Conservation (phyloP, 1,284 basidiomycete species). For the Meira miltonrushii region DNA sequence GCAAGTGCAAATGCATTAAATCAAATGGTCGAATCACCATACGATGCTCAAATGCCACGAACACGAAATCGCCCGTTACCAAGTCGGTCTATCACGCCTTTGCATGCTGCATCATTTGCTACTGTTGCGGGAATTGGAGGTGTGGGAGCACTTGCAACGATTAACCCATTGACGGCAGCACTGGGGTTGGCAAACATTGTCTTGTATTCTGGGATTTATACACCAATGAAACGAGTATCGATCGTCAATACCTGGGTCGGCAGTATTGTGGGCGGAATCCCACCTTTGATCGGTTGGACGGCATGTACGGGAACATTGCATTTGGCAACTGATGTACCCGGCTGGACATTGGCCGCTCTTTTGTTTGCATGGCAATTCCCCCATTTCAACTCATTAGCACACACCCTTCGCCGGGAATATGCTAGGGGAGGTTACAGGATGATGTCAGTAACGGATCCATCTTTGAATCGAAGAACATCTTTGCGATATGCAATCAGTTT, state of each 20-base stretch:
- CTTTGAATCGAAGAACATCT: constrained; percentile 76
- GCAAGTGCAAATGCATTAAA: constrained; percentile 92
- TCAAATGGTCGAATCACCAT: constrained; percentile 88
- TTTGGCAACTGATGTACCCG: constrained; percentile 56
- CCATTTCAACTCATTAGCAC: constrained; percentile 90
- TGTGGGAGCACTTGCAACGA: constrained; percentile 70
- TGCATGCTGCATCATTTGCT: constrained; percentile 80
- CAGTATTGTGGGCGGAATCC: constrained; percentile 82
- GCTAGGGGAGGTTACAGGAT: constrained; percentile 90
- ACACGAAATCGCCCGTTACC: constrained; percentile 88
- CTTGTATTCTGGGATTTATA: constrained; percentile 88
- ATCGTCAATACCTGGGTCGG: constrained; percentile 95
- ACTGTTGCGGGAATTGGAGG: constrained; percentile 69
- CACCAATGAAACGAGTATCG: constrained; percentile 83
- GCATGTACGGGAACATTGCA: constrained; percentile 79
- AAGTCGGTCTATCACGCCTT: constrained; percentile 70
- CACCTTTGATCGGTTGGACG: constrained; percentile 97
- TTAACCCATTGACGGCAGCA: constrained; percentile 79
- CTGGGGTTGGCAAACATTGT: constrained; percentile 80
- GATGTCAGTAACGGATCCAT: constrained; percentile 76
- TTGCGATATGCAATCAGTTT: constrained; percentile 77
- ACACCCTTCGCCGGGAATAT: constrained; percentile 81
- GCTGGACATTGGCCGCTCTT: constrained; percentile 41
- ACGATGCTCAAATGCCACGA: constrained; percentile 93
- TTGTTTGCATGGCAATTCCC: constrained; percentile 98